Percentiles rank a stretch among this genome's conserved stretches.
phyloP scores from a whole-genome alignment of 495 filamentous ascomycete genomes.

The Amphirosellinia nigrospora region DNA sequence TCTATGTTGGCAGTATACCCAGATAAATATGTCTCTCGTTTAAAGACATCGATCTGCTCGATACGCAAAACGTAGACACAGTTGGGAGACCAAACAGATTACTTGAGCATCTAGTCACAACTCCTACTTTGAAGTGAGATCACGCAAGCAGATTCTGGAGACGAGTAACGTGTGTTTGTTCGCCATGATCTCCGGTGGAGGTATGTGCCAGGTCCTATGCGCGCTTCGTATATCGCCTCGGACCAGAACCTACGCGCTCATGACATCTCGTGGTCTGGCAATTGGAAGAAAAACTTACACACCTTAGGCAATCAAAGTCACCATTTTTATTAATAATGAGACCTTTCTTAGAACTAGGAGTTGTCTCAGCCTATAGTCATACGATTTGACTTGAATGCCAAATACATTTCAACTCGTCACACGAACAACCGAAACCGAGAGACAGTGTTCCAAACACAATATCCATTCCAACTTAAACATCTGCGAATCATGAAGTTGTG shows the following conservation, averaged over 20 bases:
- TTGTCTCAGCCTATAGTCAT: neutral
- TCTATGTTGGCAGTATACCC: neutral
- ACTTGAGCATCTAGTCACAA: neutral
- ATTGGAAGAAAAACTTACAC: neutral
- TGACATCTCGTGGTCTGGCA: neutral
- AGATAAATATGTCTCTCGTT: neutral
- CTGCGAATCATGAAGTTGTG: neutral
- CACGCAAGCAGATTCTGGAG: too few relatives aligned
- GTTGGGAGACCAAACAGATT: neutral
- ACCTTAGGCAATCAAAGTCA: neutral
- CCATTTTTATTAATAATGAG: neutral
- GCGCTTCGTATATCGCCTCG: neutral
- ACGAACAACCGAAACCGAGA: neutral
- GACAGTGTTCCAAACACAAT: neutral
- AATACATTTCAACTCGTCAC: neutral
- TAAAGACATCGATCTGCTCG: neutral
- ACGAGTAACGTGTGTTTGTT: neutral
- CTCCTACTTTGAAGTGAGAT: too few relatives aligned
- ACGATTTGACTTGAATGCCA: neutral
- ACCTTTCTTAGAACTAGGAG: neutral
- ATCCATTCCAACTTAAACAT: neutral
- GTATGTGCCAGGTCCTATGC: neutral
- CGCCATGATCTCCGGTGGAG: neutral
- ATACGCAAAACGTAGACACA: neutral
- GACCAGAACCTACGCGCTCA: neutral